Conservation (phyloP, 2,329 filamentous ascomycete genomes). For the Dothiorella sarmentorum region DNA sequence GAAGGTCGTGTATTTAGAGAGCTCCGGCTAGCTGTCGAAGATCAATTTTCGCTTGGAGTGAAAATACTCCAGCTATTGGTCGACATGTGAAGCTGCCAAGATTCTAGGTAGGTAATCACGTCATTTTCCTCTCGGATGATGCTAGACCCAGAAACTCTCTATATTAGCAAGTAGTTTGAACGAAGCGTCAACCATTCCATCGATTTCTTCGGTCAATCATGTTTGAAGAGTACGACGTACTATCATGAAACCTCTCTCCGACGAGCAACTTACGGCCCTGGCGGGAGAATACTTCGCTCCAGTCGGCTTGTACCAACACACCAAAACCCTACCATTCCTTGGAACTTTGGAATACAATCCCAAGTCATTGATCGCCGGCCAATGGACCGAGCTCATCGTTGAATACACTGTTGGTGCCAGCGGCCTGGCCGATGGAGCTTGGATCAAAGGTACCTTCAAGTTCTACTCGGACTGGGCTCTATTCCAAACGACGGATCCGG, state of each 20-base stretch:
- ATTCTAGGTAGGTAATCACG: too few relatives aligned
- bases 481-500: constrained; percentile 34
- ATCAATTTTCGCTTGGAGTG: too few relatives aligned
- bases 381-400: constrained; percentile 2
- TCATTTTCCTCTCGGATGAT: too few relatives aligned
- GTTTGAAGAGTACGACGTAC: too few relatives aligned
- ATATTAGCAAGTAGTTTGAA: too few relatives aligned
- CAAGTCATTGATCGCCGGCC: not conserved
- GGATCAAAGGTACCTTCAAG: constrained; percentile 41
- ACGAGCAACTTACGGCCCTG: not conserved
- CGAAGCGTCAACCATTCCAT: too few relatives aligned
- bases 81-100: too few relatives aligned
- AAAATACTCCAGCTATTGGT: too few relatives aligned
- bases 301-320: not conserved
- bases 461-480: constrained; percentile 40
- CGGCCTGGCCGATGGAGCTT: constrained; percentile 35
- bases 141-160: too few relatives aligned
- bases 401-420: constrained; percentile 31
- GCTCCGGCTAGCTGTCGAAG: too few relatives aligned
- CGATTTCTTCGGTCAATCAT: too few relatives aligned
- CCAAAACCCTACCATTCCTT: not conserved
- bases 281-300: not conserved
- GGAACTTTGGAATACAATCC: not conserved
- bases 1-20: too few relatives aligned
- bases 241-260: not conserved